These are phyloP conservation scores for Trichosporon sp. DNA, from an alignment of 1,284 basidiomycete genomes.

Conservation along the genomic window DNA sequence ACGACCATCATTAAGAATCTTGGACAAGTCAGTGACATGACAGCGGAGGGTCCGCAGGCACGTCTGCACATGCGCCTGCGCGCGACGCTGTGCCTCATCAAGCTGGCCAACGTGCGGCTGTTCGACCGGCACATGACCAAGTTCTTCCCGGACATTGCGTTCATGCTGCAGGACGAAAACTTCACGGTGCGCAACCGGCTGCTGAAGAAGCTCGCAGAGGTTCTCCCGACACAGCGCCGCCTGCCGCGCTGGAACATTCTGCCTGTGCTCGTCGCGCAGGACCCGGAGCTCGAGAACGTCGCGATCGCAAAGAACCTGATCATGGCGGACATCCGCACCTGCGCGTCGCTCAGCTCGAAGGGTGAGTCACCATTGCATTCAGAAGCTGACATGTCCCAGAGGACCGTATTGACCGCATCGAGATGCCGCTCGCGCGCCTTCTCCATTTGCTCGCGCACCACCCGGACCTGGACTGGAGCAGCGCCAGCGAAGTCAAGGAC, in stretches of 20 bases:
- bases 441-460: slow-evolving; percentile 88
- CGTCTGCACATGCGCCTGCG: slow-evolving; percentile 63
- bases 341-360: neutral
- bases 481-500: slow-evolving; percentile 60
- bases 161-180: slow-evolving; percentile 79
- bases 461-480: slow-evolving; percentile 54
- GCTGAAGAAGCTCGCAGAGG: slow-evolving; percentile 66
- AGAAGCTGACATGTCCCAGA: slow-evolving; percentile 43
- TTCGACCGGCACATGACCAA: slow-evolving; percentile 62
- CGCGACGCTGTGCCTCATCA: slow-evolving; percentile 74
- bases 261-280: slow-evolving; percentile 81
- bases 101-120: slow-evolving; percentile 63
- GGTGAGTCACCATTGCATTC: neutral
- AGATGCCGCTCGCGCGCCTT: slow-evolving; percentile 76
- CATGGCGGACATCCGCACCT: neutral
- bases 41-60: slow-evolving; percentile 54
- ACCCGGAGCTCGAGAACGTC: slow-evolving; percentile 76
- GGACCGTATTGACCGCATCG: slow-evolving; percentile 64
- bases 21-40: slow-evolving; percentile 61
- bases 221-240: slow-evolving; percentile 62
- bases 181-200: slow-evolving; percentile 79
- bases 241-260: slow-evolving; percentile 72
- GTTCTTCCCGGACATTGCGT: slow-evolving; percentile 66
- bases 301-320: slow-evolving; percentile 24
- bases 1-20: slow-evolving; percentile 61